Evolutionary conservation across 495 filamentous ascomycete genomes (phyloP).

Genomic region (Bryoglossum gracile): DNA sequence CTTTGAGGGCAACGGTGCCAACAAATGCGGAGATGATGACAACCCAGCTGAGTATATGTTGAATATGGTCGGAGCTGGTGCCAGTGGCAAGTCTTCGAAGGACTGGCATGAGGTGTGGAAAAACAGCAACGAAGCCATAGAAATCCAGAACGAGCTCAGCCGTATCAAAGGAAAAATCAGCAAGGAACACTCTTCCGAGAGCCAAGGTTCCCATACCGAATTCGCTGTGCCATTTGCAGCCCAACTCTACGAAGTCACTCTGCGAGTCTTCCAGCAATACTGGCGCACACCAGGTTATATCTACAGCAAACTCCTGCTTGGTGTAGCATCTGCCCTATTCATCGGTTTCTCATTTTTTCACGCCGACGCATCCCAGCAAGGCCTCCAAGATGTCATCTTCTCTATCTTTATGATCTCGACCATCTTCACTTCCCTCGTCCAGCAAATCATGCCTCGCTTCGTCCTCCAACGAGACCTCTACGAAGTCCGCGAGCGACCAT

Average conservation of each 20-base stretch:
- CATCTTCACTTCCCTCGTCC: slow-evolving; percentile 32
- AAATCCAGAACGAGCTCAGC: slow-evolving; percentile 59
- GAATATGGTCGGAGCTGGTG: slow-evolving; percentile 22
- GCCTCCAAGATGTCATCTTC: slow-evolving; percentile 56
- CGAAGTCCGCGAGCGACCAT: slow-evolving; percentile 59
- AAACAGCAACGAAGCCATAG: slow-evolving; percentile 56
- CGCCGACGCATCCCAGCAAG: slow-evolving; percentile 53
- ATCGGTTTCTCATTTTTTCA: slow-evolving; percentile 63
- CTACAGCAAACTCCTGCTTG: slow-evolving; percentile 50
- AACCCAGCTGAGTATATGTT: slow-evolving; percentile 42
- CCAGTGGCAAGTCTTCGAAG: slow-evolving; percentile 31
- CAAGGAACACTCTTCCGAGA: slow-evolving; percentile 24
- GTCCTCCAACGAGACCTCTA: slow-evolving; percentile 59
- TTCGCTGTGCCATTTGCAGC: slow-evolving; percentile 50
- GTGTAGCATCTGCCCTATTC: slow-evolving; percentile 57
- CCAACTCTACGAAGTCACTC: slow-evolving; percentile 43
- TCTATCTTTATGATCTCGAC: slow-evolving; percentile 55
- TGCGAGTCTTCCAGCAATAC: slow-evolving; percentile 49
- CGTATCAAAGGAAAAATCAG: slow-evolving; percentile 49
- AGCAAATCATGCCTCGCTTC: slow-evolving; percentile 56
- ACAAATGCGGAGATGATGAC: slow-evolving; percentile 64
- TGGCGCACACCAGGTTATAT: slow-evolving; percentile 56
- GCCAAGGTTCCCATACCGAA: slow-evolving; percentile 19
- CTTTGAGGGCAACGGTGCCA: slow-evolving; percentile 68
- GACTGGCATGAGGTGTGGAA: slow-evolving; percentile 81